Evolutionary conservation across 768 basidiomycete genomes (phyloP), one percentile per base, ranked within the genome.

Genomic region (Leccinum subgranulosum): DNA sequence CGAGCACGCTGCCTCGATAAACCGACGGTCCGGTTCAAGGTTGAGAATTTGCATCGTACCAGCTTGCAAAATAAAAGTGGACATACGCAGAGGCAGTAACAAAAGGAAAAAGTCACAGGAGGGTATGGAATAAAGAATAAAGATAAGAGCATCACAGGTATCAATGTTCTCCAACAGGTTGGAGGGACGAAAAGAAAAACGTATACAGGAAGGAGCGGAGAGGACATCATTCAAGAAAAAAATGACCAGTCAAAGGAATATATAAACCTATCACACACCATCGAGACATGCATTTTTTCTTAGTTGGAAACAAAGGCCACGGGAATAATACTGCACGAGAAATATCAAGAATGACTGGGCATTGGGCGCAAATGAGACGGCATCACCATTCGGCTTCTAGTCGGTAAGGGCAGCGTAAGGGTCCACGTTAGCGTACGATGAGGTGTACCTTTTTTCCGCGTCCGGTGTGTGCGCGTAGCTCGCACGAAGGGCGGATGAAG

Each of bases 381-480:
- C 36, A 21, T 45, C 39, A 47, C 46, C 49, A 21, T 9, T 14
- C 8, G 11, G 2, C n/a, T 34, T 12, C 68, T 60, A 70, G 10
- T 25, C 57, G 12, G 17, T 3, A 21, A 31, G 56, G 41, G 61
- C 54, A 39, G 53, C 63, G 36, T 71, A 71, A 23, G 69, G 66
- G 33, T 71, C 69, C 27, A 69, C 46, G 27, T 60, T 41, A 8
- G 61, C 65, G 39, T 72, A 70, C 4, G 66, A 58, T 10, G 66
- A 17, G 0, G 71, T 73, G 51, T 64, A 61, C 53, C 65, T 67
- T 55, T 70, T 66, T 34, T 64, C 66, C 12, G 56, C 48, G 17
- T 62, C 54, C 2, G 55, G 27, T 15, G 55, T 56, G 27, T 60
- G 63, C 5, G 50, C 25, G 28, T 54, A 46, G 7, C 65, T 64